Percentiles rank a stretch among this genome's conserved stretches.
phyloP scores from a whole-genome alignment of 305 asterid genomes.

The Petunia hybrid region DNA sequence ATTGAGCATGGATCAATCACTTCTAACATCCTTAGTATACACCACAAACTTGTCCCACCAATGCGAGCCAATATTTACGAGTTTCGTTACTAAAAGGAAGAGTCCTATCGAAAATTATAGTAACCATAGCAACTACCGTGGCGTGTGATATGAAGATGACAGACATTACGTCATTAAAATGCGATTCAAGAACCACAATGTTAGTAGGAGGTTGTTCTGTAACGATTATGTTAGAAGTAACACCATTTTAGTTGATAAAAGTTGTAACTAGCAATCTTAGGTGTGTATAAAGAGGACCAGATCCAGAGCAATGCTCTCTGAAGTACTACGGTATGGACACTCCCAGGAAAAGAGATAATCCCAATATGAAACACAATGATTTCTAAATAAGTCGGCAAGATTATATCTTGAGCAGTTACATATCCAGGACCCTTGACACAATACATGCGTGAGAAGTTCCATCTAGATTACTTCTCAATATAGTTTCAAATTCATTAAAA shows the following conservation, averaged over 20 bases:
- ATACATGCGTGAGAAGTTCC: no score
- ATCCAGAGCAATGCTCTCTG: slow-evolving; percentile 49
- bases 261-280: slow-evolving; percentile 64
- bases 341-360: slow-evolving; percentile 67
- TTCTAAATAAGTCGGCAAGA: no score
- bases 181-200: slow-evolving; percentile 1
- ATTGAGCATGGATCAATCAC: slow-evolving; percentile 20
- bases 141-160: slow-evolving; percentile 64
- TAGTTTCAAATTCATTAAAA: no score
- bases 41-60: slow-evolving; percentile 70
- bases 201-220: not conserved
- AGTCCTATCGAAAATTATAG: slow-evolving; percentile 54
- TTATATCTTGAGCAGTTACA: no score
- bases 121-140: slow-evolving; percentile 51
- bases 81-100: slow-evolving; percentile 49
- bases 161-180: slow-evolving; percentile 57
- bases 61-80: slow-evolving; percentile 53
- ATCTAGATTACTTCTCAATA: no score
- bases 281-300: slow-evolving; percentile 52
- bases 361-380: slow-evolving; percentile 45
- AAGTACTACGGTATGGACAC: slow-evolving; percentile 70
- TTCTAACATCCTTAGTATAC: slow-evolving; percentile 59
- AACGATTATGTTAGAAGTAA: not conserved
- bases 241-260: not conserved
- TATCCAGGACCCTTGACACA: no score